Conservation (phyloP, 2,329 filamentous ascomycete genomes). For the Trichoderma atrobrunneum region DNA sequence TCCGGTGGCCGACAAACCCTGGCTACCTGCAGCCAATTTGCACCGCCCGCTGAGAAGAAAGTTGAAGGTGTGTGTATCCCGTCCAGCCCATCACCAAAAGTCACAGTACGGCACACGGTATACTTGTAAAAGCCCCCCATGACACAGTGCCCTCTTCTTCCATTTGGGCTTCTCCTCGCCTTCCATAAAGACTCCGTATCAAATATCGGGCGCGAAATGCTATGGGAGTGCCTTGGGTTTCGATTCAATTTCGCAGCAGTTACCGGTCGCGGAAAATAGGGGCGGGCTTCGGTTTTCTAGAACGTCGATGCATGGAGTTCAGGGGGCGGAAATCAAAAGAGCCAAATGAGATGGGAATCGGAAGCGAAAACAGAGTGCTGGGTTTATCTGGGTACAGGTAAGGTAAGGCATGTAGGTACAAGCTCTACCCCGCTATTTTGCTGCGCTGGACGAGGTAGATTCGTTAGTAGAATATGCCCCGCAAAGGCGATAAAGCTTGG, state of each 20-base stretch:
- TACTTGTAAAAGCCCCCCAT: not conserved
- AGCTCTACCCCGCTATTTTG: not conserved
- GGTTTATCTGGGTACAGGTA: not conserved
- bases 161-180: constrained; percentile 8
- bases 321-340: constrained; percentile 5
- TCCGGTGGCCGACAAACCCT: not conserved
- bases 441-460: not conserved
- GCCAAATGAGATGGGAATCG: constrained; percentile 10
- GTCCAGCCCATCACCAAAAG: not conserved
- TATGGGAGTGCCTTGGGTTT: not conserved
- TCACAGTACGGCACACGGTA: not conserved
- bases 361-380: not conserved
- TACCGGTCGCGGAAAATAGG: constrained; percentile 4
- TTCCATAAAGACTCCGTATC: constrained; percentile 8
- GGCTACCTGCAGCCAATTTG: constrained; percentile 4
- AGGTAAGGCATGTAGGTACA: not conserved
- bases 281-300: constrained; percentile 5
- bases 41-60: not conserved
- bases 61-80: not conserved
- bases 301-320: constrained; percentile 6
- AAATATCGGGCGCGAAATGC: not conserved
- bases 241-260: not conserved
- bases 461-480: not conserved
- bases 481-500: not conserved
- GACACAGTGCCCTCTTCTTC: constrained; percentile 1